phyloP scores from a whole-genome alignment of 148 eudicot species.

The Agrostemma githago region DNA sequence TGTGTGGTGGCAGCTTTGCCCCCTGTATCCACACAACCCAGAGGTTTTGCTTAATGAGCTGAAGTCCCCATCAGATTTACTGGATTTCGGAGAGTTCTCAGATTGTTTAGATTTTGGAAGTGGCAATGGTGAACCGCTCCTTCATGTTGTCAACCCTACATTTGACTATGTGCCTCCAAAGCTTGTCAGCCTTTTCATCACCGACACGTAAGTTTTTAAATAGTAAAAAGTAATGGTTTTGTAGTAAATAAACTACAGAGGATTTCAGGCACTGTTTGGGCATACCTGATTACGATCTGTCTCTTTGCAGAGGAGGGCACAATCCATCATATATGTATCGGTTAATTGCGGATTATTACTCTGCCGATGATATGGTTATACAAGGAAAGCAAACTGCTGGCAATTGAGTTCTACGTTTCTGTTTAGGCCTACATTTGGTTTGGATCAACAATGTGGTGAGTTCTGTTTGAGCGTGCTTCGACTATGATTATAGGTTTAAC shows the following conservation, averaged over 20 bases:
- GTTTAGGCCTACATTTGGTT: neutral
- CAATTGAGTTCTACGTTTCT: conserved; percentile 20
- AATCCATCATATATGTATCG: conserved; percentile 95
- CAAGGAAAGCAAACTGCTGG: conserved; percentile 52
- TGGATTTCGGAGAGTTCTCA: conserved; percentile 96
- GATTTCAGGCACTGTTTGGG: neutral
- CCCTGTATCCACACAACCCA: conserved; percentile 96
- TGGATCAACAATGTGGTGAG: neutral
- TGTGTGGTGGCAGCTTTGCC: conserved; percentile 67
- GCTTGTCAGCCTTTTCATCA: conserved; percentile 87
- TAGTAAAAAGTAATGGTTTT: no score
- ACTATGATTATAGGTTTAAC: neutral
- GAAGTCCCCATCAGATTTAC: conserved; percentile 89
- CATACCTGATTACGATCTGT: conserved; percentile 1
- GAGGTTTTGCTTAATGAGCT: conserved; percentile 92
- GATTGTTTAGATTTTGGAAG: conserved; percentile 91
- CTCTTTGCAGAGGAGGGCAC: conserved; percentile 81
- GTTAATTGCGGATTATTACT: conserved; percentile 89
- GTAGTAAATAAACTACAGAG: no score
- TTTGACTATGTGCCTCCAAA: conserved; percentile 97
- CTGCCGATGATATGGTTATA: conserved; percentile 83
- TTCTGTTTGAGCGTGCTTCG: neutral
- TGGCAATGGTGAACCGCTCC: conserved; percentile 74
- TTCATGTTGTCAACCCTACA: conserved; percentile 95
- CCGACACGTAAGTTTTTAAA: conserved; percentile 76